Evolutionary conservation across 2,329 filamentous ascomycete genomes (phyloP).

Genomic region (Coniochaeta sp.): DNA sequence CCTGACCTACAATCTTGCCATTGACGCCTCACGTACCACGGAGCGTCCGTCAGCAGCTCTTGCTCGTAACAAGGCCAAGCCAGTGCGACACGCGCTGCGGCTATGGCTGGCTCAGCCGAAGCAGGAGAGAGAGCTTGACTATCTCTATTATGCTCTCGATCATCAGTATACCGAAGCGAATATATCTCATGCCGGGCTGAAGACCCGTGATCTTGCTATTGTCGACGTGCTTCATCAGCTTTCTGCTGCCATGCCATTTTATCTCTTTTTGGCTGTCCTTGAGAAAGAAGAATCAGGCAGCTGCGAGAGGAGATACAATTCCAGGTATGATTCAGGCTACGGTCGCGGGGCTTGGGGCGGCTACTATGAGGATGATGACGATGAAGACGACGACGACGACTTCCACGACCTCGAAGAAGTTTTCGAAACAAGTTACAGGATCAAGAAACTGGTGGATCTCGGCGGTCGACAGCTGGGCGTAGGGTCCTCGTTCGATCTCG

Average conservation of each 20-base stretch:
- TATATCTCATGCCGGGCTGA: constrained; percentile 19
- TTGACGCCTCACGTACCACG: background rate
- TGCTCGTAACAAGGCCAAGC: background rate
- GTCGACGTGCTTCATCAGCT: constrained; percentile 17
- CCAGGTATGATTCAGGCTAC: background rate
- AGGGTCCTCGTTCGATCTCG: background rate
- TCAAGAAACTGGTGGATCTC: constrained; percentile 19
- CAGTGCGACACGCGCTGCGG: constrained; percentile 14
- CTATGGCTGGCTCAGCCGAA: constrained; percentile 15
- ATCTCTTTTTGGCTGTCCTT: constrained; percentile 23
- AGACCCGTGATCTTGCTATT: constrained; percentile 17
- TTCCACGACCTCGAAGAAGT: constrained; percentile 9
- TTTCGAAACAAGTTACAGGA: constrained; percentile 4
- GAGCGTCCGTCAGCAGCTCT: constrained; percentile 13
- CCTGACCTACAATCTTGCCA: constrained; percentile 42
- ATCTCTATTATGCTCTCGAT: constrained; percentile 22
- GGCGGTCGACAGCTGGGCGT: constrained; percentile 10
- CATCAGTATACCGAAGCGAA: constrained; percentile 25
- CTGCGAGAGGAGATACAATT: constrained; percentile 3
- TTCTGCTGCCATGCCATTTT: constrained; percentile 17
- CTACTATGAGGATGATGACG: constrained; percentile 1
- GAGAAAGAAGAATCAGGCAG: constrained; percentile 19
- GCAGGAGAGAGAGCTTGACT: background rate
- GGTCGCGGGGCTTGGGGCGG: background rate
- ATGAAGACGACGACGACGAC: constrained; percentile 4